A percentile compares a stretch with the other conserved stretches of the same genome.
phyloP scores from a whole-genome alignment of 2,329 filamentous ascomycete genomes.

The Myotisia sp. region DNA sequence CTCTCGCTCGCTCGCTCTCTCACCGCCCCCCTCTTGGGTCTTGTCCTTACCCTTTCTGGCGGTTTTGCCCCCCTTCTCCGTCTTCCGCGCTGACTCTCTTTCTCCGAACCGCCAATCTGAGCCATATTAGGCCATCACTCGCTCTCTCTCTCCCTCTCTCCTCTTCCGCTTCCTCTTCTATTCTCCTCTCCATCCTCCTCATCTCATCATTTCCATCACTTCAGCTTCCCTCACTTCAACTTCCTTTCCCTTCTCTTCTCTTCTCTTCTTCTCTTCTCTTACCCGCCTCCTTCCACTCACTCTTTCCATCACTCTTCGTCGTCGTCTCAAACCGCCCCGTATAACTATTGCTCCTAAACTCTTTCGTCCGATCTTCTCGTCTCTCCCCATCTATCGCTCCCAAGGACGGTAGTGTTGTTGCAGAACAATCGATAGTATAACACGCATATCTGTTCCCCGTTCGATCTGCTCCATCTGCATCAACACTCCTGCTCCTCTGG shows the following conservation, averaged over 20 bases:
- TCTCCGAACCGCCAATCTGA: constrained; percentile 6
- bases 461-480: neutral
- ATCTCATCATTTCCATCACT: constrained; percentile 16
- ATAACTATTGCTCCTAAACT: no score
- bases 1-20: neutral
- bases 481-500: no score
- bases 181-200: constrained; percentile 12
- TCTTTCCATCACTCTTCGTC: constrained; percentile 18
- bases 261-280: constrained; percentile 3
- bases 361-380: constrained; percentile 19
- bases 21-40: constrained; percentile 11
- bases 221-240: constrained; percentile 13
- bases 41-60: constrained; percentile 11
- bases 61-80: constrained; percentile 13
- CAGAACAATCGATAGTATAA: no score
- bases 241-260: constrained; percentile 10
- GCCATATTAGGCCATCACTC: constrained; percentile 9
- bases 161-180: constrained; percentile 14
- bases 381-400: no score
- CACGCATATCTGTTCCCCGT: constrained; percentile 18
- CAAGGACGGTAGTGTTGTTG: no score
- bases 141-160: constrained; percentile 5
- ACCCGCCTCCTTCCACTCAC: constrained; percentile 10
- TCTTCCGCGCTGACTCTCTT: constrained; percentile 20
- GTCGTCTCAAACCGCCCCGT: no score